Conservation (phyloP, 495 filamentous ascomycete species). For the Hypoxylon cercidicola region DNA sequence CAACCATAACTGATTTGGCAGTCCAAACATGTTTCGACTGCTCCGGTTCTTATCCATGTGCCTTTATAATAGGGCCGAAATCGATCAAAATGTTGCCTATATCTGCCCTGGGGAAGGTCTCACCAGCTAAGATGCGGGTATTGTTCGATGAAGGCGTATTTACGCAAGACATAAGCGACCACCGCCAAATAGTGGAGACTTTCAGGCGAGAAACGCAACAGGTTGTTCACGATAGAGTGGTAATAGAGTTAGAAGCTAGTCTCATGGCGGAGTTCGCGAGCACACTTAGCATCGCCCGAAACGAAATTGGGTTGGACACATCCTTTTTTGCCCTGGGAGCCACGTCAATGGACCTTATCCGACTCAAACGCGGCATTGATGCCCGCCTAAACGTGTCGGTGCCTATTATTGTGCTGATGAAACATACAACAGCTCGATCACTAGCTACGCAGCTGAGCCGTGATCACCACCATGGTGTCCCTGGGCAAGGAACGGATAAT, state of each 20-base stretch:
- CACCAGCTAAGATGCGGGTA: conserved; percentile 51
- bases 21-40: no score
- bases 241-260: neutral
- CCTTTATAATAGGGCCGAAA: no score
- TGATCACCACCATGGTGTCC: conserved; percentile 7
- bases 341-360: conserved; percentile 58
- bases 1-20: no score
- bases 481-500: conserved; percentile 21
- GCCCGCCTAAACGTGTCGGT: conserved; percentile 37
- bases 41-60: no score
- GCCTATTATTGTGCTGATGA: conserved; percentile 57
- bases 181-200: conserved; percentile 20
- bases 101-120: conserved; percentile 62
- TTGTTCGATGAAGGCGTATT: conserved; percentile 50
- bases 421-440: conserved; percentile 49
- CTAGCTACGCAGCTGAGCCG: conserved; percentile 50
- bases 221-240: neutral
- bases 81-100: no score
- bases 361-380: conserved; percentile 42
- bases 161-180: conserved; percentile 27
- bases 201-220: conserved; percentile 18
- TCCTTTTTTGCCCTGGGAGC: conserved; percentile 55
- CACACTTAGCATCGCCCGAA: conserved; percentile 10
- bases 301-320: conserved; percentile 9
- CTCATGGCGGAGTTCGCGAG: conserved; percentile 11